Evolutionary conservation across 164 flowering plant species (phyloP), one percentile per base, ranked within the genome.

Genomic region (Vitis amurensis): DNA sequence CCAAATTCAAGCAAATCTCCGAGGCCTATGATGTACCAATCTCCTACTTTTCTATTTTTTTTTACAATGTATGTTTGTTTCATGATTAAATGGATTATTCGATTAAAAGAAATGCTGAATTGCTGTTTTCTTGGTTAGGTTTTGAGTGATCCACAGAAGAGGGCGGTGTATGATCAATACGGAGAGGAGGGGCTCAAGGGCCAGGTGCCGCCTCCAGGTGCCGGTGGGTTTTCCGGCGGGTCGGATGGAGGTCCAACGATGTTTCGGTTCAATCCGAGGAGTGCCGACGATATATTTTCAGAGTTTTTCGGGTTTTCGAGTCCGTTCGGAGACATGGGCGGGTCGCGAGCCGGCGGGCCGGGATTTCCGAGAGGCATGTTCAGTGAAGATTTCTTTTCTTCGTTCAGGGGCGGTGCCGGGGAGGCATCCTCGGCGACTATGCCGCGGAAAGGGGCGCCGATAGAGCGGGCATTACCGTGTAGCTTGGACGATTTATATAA

Each of bases 121-220:
- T 44, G 53, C 61, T 65, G 63, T 47, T 47, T 66, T 69, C 63
- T 15, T 27, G 14, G 12, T 72, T 37, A 91, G 98, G 97, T 94
- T 50, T 59, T 94, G 79, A 94, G 97, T 70, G 99, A 94, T 73
- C 89, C 90, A 0, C 97, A 90, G 66, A 94, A 92, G 82, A 73
- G 90, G 62, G 91, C 89, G 8, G 75, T 92, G 27, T 94, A 91
- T 53, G 99, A 94, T 75, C 99, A 92, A 70, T 92, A 78, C 52
- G 99, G 99, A 0, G 99, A 94, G 72, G 97, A 91, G 71, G 99
- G 98, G 1, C 75, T 92, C 67, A 91, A 87, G 71, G 93, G 94
- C 3, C 87, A 84, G 72, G 83, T 81, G 37, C 93, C 95, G 8
- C 91, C 92, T 3, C 88, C 89, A 0, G 92, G 86, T 8, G 82